Percentiles rank a stretch among this genome's conserved stretches.
Evolutionary conservation across 805 yeast genomes (phyloP).

Genomic region (Metschnikowia picachoensis): DNA sequence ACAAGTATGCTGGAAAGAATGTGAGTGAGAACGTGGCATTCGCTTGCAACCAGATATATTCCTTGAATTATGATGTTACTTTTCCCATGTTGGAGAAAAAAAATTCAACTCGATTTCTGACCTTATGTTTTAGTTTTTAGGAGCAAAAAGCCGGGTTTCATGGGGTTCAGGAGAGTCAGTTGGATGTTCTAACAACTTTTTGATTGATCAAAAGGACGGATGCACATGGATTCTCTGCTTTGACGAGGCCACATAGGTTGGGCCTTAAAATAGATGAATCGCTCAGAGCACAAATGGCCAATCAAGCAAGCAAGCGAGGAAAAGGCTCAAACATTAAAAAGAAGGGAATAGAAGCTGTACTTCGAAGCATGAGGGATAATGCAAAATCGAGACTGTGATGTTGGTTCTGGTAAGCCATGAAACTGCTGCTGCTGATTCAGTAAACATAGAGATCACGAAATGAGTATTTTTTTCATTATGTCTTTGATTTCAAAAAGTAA

Average conservation of each 20-base stretch:
- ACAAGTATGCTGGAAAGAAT: slow-evolving; percentile 35
- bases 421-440: no score
- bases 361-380: no score
- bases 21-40: slow-evolving; percentile 40
- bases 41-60: slow-evolving; percentile 57
- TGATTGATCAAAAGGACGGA: slow-evolving; percentile 40
- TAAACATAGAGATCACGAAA: no score
- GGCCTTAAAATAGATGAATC: slow-evolving; percentile 17
- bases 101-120: slow-evolving; percentile 89
- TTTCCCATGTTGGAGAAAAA: slow-evolving; percentile 83
- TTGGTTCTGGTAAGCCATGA: no score
- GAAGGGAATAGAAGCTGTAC: no score
- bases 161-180: slow-evolving; percentile 40
- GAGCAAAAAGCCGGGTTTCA: slow-evolving; percentile 46
- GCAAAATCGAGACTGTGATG: no score
- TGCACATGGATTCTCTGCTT: slow-evolving; percentile 62
- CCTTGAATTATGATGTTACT: slow-evolving; percentile 79
- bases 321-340: no score
- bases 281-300: slow-evolving; percentile 10
- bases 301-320: no score
- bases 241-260: slow-evolving; percentile 42
- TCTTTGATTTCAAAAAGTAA: no score
- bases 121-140: slow-evolving; percentile 80
- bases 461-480: no score
- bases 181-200: slow-evolving; percentile 46